Conservation (phyloP, 2,329 filamentous ascomycete genomes). For the Sphaerulina populicola region DNA sequence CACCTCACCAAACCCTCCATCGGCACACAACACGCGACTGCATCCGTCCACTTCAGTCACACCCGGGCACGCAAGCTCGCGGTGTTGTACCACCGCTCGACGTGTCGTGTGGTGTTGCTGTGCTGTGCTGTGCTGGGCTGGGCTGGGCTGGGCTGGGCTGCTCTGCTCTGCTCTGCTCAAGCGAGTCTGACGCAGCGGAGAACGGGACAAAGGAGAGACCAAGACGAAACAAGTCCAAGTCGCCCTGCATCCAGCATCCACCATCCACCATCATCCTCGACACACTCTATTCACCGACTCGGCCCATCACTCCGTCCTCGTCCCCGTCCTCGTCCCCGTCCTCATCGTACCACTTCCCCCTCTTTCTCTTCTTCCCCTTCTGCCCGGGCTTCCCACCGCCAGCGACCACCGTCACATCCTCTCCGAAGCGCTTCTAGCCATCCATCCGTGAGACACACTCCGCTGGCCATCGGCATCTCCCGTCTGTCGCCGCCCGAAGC, state of each 20-base stretch:
- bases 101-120: neutral
- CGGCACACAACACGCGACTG: neutral
- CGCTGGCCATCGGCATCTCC: neutral
- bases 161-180: too few relatives aligned
- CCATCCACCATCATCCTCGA: neutral
- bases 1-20: too few relatives aligned
- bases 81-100: too few relatives aligned
- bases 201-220: neutral
- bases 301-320: neutral
- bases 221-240: neutral
- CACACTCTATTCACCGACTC: neutral
- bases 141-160: too few relatives aligned
- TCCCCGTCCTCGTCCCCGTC: too few relatives aligned
- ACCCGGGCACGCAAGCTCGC: neutral
- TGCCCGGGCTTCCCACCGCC: neutral
- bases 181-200: neutral
- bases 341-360: too few relatives aligned
- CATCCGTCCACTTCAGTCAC: too few relatives aligned
- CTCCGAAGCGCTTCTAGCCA: neutral
- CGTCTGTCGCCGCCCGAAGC: constrained; percentile 11
- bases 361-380: neutral
- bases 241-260: neutral
- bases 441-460: neutral
- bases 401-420: neutral
- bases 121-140: too few relatives aligned